phyloP scores from a whole-genome alignment of 1,284 basidiomycete species.

The Hypsizygus ulmarius region DNA sequence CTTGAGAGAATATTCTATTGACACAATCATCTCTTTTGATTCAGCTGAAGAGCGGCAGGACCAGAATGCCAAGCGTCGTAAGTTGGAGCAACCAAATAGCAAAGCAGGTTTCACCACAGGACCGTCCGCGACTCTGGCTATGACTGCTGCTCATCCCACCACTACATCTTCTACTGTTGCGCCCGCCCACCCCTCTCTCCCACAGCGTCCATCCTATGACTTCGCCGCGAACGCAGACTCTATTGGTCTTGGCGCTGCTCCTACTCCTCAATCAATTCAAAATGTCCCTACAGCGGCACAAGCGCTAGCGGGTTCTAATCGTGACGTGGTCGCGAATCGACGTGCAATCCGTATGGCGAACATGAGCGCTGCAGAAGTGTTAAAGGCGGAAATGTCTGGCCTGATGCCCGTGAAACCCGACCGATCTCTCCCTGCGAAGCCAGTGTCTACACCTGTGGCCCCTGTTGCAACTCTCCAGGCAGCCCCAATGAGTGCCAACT shows the following conservation, averaged over 20 bases:
- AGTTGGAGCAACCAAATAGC: slow-evolving; percentile 66
- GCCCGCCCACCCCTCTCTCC: slow-evolving; percentile 49
- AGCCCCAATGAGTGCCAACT: slow-evolving; percentile 25
- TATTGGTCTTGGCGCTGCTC: slow-evolving; percentile 65
- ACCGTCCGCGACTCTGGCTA: slow-evolving; percentile 52
- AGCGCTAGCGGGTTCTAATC: slow-evolving; percentile 76
- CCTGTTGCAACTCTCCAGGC: slow-evolving; percentile 25
- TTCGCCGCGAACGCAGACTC: slow-evolving; percentile 75
- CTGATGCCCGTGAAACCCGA: slow-evolving; percentile 56
- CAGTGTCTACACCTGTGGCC: slow-evolving; percentile 32
- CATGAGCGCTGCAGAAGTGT: slow-evolving; percentile 89
- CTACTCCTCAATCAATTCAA: slow-evolving; percentile 52
- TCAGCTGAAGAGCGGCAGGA: slow-evolving; percentile 92
- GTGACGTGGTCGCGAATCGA: slow-evolving; percentile 85
- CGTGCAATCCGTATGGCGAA: slow-evolving; percentile 93
- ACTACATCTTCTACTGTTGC: slow-evolving; percentile 26
- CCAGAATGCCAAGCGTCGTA: slow-evolving; percentile 83
- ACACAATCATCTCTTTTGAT: slow-evolving; percentile 27
- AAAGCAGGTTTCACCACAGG: slow-evolving; percentile 45
- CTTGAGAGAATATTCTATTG: slow-evolving; percentile 17
- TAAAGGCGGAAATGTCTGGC: slow-evolving; percentile 88
- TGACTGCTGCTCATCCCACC: slow-evolving; percentile 44
- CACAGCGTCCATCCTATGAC: slow-evolving; percentile 60
- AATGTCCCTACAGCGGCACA: slow-evolving; percentile 58
- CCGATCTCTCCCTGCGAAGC: slow-evolving; percentile 36